A percentile compares a stretch with the other conserved stretches of the same genome.
Conservation (phyloP, 2,329 filamentous ascomycete species). For the Fusarium begoniae region DNA sequence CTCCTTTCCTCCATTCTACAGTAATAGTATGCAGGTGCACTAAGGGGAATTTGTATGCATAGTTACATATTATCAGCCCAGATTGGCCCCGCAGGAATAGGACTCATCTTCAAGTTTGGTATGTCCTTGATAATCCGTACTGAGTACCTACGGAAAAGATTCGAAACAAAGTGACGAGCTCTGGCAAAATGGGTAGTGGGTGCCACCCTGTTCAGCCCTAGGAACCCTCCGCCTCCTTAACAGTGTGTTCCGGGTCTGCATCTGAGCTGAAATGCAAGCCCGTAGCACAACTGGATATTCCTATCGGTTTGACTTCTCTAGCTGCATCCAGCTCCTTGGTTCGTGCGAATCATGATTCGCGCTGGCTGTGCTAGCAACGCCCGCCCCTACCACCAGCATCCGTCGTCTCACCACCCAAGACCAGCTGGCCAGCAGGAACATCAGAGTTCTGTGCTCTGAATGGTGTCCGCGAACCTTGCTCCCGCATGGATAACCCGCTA, state of each 20-base stretch:
- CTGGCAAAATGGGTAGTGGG: neutral
- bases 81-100: neutral
- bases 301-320: conserved; percentile 26
- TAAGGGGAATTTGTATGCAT: conserved; percentile 5
- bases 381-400: conserved; percentile 31
- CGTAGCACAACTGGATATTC: conserved; percentile 32
- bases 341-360: conserved; percentile 36
- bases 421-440: conserved; percentile 29
- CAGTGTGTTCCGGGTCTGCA: conserved; percentile 5
- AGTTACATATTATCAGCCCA: conserved; percentile 17
- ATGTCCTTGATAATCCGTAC: neutral
- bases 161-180: conserved; percentile 6
- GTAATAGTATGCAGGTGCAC: neutral
- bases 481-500: neutral
- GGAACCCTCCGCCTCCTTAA: conserved; percentile 4
- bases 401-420: conserved; percentile 37
- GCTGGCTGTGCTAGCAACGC: conserved; percentile 26
- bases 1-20: neutral
- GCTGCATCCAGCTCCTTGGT: conserved; percentile 32
- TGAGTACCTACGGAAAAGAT: neutral
- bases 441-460: conserved; percentile 4
- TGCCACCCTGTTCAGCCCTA: conserved; percentile 40
- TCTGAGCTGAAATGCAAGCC: conserved; percentile 35
- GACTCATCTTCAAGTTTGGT: neutral
- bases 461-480: neutral